These are phyloP conservation scores for Scleroderma bovista DNA, from an alignment of 768 basidiomycete genomes.

Conservation along the genomic window DNA sequence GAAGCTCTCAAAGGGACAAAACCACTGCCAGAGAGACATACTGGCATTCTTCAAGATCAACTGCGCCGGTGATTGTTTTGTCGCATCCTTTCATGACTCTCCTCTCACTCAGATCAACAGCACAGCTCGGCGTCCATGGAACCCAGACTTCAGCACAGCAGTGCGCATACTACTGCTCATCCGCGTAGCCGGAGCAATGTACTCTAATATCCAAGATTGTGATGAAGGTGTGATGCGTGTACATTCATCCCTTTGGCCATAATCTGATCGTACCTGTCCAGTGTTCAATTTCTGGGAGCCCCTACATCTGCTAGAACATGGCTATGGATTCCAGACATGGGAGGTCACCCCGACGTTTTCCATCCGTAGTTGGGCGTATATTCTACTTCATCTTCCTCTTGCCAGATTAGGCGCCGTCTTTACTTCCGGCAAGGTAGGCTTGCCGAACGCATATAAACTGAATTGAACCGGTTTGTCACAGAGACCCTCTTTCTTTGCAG, in stretches of 20 bases:
- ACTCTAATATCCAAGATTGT: conserved; percentile 90
- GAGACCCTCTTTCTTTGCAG: conserved; percentile 86
- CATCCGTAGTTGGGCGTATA: conserved; percentile 94
- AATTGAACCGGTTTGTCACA: conserved; percentile 29
- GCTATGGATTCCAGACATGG: conserved; percentile 96
- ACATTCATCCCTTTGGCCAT: not conserved
- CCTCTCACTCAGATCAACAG: conserved; percentile 27
- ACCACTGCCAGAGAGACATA: conserved; percentile 41
- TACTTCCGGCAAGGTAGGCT: conserved; percentile 66
- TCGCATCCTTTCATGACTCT: not conserved
- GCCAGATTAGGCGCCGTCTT: conserved; percentile 54
- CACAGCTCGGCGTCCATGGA: conserved; percentile 74
- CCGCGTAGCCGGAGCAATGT: conserved; percentile 86
- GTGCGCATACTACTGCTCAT: conserved; percentile 78
- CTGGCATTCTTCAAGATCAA: conserved; percentile 75
- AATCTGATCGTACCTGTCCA: conserved; percentile 26
- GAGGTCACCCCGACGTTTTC: conserved; percentile 87
- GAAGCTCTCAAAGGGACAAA: conserved; percentile 18
- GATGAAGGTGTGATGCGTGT: conserved; percentile 71
- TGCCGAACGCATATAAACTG: not conserved
- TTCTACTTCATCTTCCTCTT: conserved; percentile 72
- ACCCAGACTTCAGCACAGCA: conserved; percentile 78
- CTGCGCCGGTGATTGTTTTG: conserved; percentile 52
- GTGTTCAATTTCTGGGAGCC: conserved; percentile 99
- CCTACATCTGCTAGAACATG: conserved; percentile 82